Evolutionary conservation across 164 flowering plant genomes (phyloP).

Genomic region (Macadamia tetraphylla): DNA sequence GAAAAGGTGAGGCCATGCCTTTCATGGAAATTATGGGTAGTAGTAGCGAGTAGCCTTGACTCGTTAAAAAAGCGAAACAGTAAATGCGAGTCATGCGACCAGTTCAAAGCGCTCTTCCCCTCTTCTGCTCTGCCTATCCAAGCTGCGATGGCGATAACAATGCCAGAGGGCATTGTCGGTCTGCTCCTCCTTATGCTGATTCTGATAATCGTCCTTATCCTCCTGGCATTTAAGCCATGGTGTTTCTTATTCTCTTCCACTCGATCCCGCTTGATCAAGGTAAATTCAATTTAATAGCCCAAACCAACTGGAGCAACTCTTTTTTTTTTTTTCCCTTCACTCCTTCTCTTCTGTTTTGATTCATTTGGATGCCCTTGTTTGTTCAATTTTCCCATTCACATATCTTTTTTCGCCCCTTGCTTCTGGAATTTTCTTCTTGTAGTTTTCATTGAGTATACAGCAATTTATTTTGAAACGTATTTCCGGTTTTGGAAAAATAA

Average conservation of each 20-base stretch:
- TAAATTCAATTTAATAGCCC: conserved; percentile 2
- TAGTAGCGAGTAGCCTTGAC: too few relatives aligned
- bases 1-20: too few relatives aligned
- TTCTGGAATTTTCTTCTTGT: not conserved
- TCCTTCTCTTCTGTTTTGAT: too few relatives aligned
- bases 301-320: not conserved
- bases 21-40: too few relatives aligned
- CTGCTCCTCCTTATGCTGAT: conserved; percentile 51
- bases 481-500: conserved; percentile 1
- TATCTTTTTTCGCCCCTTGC: not conserved
- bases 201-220: conserved; percentile 46
- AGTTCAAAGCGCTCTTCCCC: conserved; percentile 54
- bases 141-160: conserved; percentile 43
- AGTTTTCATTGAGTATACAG: not conserved
- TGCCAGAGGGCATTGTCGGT: conserved; percentile 37
- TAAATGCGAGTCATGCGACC: conserved; percentile 30
- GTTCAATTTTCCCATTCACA: not conserved
- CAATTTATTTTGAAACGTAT: not conserved
- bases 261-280: conserved; percentile 51
- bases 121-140: conserved; percentile 3
- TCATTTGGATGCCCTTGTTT: too few relatives aligned
- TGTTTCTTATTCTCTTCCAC: conserved; percentile 45
- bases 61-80: not conserved
- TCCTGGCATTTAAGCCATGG: conserved; percentile 79
- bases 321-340: not conserved